Conservation (phyloP, 805 yeast genomes). For the Wickerhamiella allomyrinae region DNA sequence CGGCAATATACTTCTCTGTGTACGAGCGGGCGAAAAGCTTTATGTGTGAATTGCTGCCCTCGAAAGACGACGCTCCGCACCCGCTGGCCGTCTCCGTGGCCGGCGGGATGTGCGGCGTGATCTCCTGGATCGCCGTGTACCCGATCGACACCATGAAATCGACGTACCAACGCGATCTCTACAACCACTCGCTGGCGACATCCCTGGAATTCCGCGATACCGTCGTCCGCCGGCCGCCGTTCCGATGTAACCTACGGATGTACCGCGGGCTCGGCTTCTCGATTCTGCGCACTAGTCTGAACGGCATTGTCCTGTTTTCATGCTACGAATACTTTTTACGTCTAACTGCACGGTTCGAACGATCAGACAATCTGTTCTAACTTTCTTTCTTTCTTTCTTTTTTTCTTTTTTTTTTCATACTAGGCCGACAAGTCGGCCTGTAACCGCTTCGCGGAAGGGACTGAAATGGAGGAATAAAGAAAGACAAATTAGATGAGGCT, state of each 20-base stretch:
- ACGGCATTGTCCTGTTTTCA: slow-evolving; percentile 64
- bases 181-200: slow-evolving; percentile 49
- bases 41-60: slow-evolving; percentile 22
- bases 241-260: slow-evolving; percentile 31
- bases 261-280: slow-evolving; percentile 73
- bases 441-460: too few relatives aligned
- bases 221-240: slow-evolving; percentile 20
- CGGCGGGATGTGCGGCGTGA: slow-evolving; percentile 67
- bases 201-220: slow-evolving; percentile 28
- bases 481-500: too few relatives aligned
- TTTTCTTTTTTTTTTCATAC: too few relatives aligned
- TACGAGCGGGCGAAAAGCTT: slow-evolving; percentile 58
- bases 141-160: slow-evolving; percentile 75
- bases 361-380: too few relatives aligned
- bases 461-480: too few relatives aligned
- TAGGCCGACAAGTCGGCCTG: too few relatives aligned
- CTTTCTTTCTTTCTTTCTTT: too few relatives aligned
- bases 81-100: slow-evolving; percentile 44
- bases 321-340: slow-evolving; percentile 53
- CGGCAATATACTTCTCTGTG: slow-evolving; percentile 58
- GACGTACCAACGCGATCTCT: slow-evolving; percentile 57
- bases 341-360: slow-evolving; percentile 7
- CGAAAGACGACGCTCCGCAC: slow-evolving; percentile 19
- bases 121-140: slow-evolving; percentile 62
- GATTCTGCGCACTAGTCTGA: slow-evolving; percentile 51